Conservation (phyloP, 345 rosid genomes). For the Arabis alpina region DNA sequence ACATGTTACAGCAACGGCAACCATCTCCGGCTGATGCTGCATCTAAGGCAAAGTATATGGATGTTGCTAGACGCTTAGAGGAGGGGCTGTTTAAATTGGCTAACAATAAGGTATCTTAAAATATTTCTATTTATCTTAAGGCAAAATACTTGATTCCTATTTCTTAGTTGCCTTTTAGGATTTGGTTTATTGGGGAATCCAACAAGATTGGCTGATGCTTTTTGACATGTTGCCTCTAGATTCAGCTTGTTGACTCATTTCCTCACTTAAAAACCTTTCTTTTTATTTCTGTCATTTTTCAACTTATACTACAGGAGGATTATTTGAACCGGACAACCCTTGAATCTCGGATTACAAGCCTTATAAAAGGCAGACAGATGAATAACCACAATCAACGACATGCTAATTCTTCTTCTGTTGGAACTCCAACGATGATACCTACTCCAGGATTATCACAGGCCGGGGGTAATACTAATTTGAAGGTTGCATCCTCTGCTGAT, state of each 20-base stretch:
- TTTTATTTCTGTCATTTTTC: constrained; percentile 26
- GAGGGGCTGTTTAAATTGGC: constrained; percentile 80
- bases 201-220: constrained; percentile 28
- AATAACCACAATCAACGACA: constrained; percentile 55
- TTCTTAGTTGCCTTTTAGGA: constrained; percentile 2
- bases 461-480: constrained; percentile 54
- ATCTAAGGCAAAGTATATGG: constrained; percentile 54
- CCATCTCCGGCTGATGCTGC: constrained; percentile 50
- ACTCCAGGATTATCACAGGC: constrained; percentile 83
- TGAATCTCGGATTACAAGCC: constrained; percentile 60
- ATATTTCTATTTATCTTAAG: background rate
- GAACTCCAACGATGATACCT: constrained; percentile 72
- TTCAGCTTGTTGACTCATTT: constrained; percentile 31
- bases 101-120: constrained; percentile 57
- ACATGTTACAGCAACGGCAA: constrained; percentile 58
- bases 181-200: constrained; percentile 20
- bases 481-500: constrained; percentile 65
- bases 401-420: constrained; percentile 62
- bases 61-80: constrained; percentile 80
- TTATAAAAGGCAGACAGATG: constrained; percentile 50
- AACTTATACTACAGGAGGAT: constrained; percentile 66
- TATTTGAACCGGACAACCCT: constrained; percentile 71
- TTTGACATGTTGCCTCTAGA: constrained; percentile 14
- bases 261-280: background rate
- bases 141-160: background rate